Evolutionary conservation across 148 eudicot genomes (phyloP).

Genomic region (Dianthus caryophyllus): DNA sequence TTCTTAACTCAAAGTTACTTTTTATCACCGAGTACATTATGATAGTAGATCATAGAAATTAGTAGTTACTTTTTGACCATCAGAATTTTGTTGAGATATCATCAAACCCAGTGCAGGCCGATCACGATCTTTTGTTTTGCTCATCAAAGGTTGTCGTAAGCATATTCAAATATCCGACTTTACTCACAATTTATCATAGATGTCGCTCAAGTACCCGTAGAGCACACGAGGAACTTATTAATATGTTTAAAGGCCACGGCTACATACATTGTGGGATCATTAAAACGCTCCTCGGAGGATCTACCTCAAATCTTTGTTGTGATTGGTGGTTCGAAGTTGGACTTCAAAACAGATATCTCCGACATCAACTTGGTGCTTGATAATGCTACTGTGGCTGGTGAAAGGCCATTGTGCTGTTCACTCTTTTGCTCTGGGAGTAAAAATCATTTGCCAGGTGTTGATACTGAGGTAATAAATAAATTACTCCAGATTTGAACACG

Average conservation of each 20-base stretch:
- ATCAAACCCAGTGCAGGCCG: not conserved
- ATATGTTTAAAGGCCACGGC: slow-evolving; percentile 58
- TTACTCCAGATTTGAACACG: not conserved
- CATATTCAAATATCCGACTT: slow-evolving; percentile 8
- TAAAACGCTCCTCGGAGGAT: slow-evolving; percentile 33
- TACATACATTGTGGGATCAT: slow-evolving; percentile 50
- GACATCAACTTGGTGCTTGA: slow-evolving; percentile 28
- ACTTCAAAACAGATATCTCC: slow-evolving; percentile 36
- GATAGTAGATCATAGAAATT: not conserved
- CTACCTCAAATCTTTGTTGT: slow-evolving; percentile 43
- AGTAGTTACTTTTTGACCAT: too few species aligned
- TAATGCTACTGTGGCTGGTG: slow-evolving; percentile 25
- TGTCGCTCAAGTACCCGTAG: slow-evolving; percentile 41
- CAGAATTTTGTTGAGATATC: not conserved
- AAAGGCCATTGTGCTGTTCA: slow-evolving; percentile 39
- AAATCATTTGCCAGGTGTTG: slow-evolving; percentile 26
- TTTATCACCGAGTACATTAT: too few species aligned
- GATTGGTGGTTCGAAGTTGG: slow-evolving; percentile 56
- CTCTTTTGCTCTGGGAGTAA: slow-evolving; percentile 50
- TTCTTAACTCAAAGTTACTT: too few species aligned
- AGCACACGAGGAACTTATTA: slow-evolving; percentile 48
- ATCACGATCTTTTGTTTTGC: not conserved
- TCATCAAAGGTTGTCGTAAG: not conserved
- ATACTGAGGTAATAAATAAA: slow-evolving; percentile 57
- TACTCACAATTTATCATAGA: slow-evolving; percentile 33